Evolutionary conservation across 164 flowering plant genomes (phyloP).

Genomic region (Protea cynaroides): DNA sequence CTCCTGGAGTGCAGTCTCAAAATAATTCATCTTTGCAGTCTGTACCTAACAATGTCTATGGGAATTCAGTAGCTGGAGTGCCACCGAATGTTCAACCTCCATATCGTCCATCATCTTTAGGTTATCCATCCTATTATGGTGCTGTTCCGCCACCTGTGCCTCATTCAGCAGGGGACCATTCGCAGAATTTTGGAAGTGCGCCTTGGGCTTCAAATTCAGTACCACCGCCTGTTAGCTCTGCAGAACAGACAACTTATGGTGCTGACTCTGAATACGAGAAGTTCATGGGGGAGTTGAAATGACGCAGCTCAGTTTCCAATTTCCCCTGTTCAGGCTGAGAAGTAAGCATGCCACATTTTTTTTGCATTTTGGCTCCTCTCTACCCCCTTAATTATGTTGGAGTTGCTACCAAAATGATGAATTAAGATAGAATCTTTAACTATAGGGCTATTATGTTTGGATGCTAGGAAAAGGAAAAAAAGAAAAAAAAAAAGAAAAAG

Average conservation of each 20-base stretch:
- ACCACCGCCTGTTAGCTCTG: conserved; percentile 48
- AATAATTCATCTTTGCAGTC: conserved; percentile 28
- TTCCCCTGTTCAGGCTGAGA: conserved; percentile 1
- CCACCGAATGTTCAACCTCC: conserved; percentile 29
- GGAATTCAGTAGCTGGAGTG: conserved; percentile 23
- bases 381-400: neutral
- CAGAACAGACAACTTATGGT: conserved; percentile 41
- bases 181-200: conserved; percentile 40
- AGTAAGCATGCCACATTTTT: conserved; percentile 18
- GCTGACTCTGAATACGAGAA: conserved; percentile 83
- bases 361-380: neutral
- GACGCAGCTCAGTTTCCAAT: conserved; percentile 12
- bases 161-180: conserved; percentile 31
- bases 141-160: conserved; percentile 48
- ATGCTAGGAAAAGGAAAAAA: too few species aligned
- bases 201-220: conserved; percentile 75
- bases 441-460: too few species aligned
- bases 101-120: conserved; percentile 28
- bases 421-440: too few species aligned
- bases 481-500: too few species aligned
- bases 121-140: conserved; percentile 47
- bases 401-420: too few species aligned
- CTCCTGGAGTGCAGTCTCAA: conserved; percentile 66
- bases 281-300: conserved; percentile 90
- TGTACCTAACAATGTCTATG: conserved; percentile 33